Evolutionary conservation across 2,329 filamentous ascomycete species (phyloP).

Genomic region (Dactylellina parvicollis): DNA sequence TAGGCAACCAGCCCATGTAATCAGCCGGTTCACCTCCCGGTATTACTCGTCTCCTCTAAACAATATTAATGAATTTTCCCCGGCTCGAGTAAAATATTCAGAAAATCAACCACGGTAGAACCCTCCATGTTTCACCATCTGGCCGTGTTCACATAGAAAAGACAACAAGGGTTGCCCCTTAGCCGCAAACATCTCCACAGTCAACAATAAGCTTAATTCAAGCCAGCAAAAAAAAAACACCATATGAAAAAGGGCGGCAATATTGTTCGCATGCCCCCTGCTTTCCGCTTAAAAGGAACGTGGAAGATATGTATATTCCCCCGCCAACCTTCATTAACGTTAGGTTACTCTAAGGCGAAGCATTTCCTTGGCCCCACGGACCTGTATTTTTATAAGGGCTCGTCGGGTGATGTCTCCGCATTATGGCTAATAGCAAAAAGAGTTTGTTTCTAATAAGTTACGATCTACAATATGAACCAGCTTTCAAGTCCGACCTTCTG

Average conservation of each 20-base stretch:
- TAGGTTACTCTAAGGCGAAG: too few relatives aligned
- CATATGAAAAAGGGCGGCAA: too few relatives aligned
- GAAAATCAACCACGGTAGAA: too few relatives aligned
- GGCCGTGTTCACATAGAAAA: conserved; percentile 1
- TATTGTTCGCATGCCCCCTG: too few relatives aligned
- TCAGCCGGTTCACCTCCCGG: too few relatives aligned
- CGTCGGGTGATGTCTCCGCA: too few relatives aligned
- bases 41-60: neutral
- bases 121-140: conserved; percentile 13
- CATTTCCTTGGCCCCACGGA: too few relatives aligned
- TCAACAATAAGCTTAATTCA: conserved; percentile 31
- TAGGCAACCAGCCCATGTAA: conserved; percentile 7
- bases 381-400: conserved; percentile 43
- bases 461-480: too few relatives aligned
- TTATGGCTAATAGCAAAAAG: too few relatives aligned
- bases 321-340: conserved; percentile 10
- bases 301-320: conserved; percentile 26
- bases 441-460: too few relatives aligned
- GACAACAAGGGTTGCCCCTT: neutral
- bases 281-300: conserved; percentile 2
- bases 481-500: too few relatives aligned
- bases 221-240: neutral
- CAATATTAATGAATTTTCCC: neutral
- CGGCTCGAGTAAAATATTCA: conserved; percentile 32
- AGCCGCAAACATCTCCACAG: too few relatives aligned